Percentiles rank a stretch among this genome's conserved stretches.
Conservation (phyloP, 2,329 filamentous ascomycete species). For the Fusarium nodosum region DNA sequence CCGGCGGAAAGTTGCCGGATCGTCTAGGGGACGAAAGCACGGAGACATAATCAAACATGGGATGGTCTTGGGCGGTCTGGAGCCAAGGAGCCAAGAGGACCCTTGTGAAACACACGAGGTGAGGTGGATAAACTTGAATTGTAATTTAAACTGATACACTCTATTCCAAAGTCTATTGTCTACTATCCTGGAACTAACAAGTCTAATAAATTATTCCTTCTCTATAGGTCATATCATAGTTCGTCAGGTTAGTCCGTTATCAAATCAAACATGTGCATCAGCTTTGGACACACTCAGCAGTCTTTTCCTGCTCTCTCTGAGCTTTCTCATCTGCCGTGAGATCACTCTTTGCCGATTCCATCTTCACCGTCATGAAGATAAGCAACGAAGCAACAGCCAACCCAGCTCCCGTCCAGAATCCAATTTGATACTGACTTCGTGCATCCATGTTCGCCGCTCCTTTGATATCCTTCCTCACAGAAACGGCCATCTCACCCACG, state of each 20-base stretch:
- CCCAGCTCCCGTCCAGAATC: conserved; percentile 75
- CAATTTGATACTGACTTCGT: conserved; percentile 71
- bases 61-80: conserved; percentile 11
- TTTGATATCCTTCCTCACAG: conserved; percentile 57
- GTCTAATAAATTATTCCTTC: background rate
- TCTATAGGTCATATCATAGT: background rate
- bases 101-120: background rate
- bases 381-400: conserved; percentile 65
- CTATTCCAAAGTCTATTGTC: background rate
- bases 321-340: conserved; percentile 70
- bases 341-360: conserved; percentile 68
- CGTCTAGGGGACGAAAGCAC: background rate
- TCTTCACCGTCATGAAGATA: conserved; percentile 69
- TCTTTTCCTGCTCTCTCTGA: conserved; percentile 31
- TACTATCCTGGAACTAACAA: background rate
- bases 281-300: rapidly evolving
- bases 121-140: background rate
- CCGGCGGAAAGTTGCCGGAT: conserved; percentile 22
- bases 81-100: background rate
- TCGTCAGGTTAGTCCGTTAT: background rate
- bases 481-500: conserved; percentile 74
- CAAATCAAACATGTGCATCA: background rate
- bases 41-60: background rate
- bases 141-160: background rate
- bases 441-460: conserved; percentile 54